Conservation (phyloP, 768 basidiomycete genomes). For the Antrodiella citrinella region DNA sequence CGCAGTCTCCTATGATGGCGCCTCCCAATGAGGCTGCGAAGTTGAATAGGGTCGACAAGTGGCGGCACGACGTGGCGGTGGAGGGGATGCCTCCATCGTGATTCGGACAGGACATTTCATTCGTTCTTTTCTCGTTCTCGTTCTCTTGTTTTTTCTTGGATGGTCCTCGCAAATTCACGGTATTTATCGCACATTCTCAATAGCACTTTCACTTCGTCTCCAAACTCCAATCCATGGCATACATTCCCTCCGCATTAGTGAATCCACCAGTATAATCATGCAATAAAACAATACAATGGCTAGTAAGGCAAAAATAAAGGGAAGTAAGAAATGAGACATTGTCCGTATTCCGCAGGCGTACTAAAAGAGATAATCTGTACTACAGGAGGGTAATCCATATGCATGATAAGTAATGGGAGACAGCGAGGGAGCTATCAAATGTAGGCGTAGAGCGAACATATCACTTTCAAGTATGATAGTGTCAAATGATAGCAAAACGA, state of each 20-base stretch:
- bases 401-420: not conserved
- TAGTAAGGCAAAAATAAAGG: conserved; percentile 6
- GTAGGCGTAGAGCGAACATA: conserved; percentile 2
- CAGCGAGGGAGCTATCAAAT: not conserved
- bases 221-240: not conserved
- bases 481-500: not conserved
- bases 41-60: conserved; percentile 66
- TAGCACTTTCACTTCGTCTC: not conserved
- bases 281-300: conserved; percentile 15
- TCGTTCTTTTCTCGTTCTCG: not conserved
- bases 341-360: not conserved
- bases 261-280: conserved; percentile 6
- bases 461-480: not conserved
- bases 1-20: conserved; percentile 43
- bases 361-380: not conserved
- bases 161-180: conserved; percentile 8
- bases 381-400: not conserved
- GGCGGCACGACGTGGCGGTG: conserved; percentile 72
- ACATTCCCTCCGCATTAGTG: conserved; percentile 1
- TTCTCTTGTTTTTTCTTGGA: conserved; percentile 9
- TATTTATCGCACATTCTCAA: not conserved
- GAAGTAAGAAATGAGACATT: not conserved
- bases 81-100: conserved; percentile 39
- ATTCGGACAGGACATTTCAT: conserved; percentile 9
- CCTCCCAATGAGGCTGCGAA: conserved; percentile 64